Percentiles rank a stretch among this genome's conserved stretches.
Evolutionary conservation across 306 rosid species (phyloP).

Genomic region (Prunus fruticosa): DNA sequence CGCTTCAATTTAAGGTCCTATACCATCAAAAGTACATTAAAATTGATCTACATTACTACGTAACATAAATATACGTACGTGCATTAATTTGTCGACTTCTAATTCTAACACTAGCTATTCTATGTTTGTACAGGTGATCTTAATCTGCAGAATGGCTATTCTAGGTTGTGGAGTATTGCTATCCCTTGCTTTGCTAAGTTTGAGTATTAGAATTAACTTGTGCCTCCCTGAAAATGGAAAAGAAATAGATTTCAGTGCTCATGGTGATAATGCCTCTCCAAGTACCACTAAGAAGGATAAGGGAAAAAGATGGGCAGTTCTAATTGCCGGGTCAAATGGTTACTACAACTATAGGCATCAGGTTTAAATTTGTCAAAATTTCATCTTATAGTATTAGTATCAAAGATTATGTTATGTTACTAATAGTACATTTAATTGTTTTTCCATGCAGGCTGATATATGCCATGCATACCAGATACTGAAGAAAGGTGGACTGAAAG

Average conservation of each 20-base stretch:
- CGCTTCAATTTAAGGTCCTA: background rate
- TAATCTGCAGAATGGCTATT: slow-evolving; percentile 5
- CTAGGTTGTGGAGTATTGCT: background rate
- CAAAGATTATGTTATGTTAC: background rate
- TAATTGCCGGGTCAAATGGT: slow-evolving; percentile 44
- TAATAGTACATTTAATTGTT: background rate
- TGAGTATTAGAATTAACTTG: background rate
- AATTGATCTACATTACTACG: background rate
- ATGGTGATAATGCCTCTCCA: background rate
- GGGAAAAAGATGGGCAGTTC: slow-evolving; percentile 51
- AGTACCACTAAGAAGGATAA: background rate
- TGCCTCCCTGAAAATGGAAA: background rate
- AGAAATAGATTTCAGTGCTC: background rate
- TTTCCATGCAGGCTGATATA: slow-evolving; percentile 41
- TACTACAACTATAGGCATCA: slow-evolving; percentile 48
- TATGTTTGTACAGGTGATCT: background rate
- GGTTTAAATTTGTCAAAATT: slow-evolving; percentile 10
- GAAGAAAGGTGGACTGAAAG: slow-evolving; percentile 44
- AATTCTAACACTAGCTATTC: background rate
- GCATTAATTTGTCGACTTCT: background rate
- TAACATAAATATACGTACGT: background rate
- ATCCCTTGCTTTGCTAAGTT: background rate
- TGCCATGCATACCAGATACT: slow-evolving; percentile 59
- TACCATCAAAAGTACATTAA: background rate
- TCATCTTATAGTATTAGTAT: background rate